Evolutionary conservation across 106 monocot species (phyloP).

Genomic region (Dioscorea dumetorum): DNA sequence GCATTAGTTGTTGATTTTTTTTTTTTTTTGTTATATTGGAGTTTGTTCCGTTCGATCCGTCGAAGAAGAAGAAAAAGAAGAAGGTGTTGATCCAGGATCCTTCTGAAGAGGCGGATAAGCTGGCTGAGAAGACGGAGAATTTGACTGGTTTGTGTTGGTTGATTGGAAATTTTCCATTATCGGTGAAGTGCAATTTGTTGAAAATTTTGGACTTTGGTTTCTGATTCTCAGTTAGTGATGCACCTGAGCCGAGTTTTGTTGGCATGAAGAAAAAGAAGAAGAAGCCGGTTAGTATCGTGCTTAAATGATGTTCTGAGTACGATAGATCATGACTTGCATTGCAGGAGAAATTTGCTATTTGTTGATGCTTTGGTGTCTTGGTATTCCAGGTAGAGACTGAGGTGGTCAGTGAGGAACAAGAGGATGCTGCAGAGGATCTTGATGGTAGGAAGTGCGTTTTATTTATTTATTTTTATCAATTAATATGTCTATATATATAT

Average conservation of each 20-base stretch:
- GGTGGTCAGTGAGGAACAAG: constrained; percentile 57
- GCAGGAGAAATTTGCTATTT: too few relatives aligned
- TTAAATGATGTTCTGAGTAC: background rate
- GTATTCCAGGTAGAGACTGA: constrained; percentile 62
- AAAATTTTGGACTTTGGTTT: background rate
- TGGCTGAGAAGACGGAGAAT: constrained; percentile 27
- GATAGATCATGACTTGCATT: too few relatives aligned
- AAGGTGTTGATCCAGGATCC: constrained; percentile 41
- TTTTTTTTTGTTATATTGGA: constrained; percentile 13
- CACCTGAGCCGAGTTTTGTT: constrained; percentile 53
- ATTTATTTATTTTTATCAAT: background rate
- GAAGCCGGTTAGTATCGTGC: constrained; percentile 52
- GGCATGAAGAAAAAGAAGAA: constrained; percentile 98
- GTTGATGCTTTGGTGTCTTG: background rate
- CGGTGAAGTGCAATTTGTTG: background rate
- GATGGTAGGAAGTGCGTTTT: constrained; percentile 26
- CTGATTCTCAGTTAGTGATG: constrained; percentile 40
- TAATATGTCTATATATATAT: too few relatives aligned
- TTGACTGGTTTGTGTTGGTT: constrained; percentile 10
- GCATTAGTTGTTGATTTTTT: background rate
- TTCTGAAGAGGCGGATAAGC: constrained; percentile 11
- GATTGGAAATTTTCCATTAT: background rate
- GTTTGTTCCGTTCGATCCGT: constrained; percentile 54
- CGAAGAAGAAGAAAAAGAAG: constrained; percentile 85
- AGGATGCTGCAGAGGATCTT: constrained; percentile 50